Conservation (phyloP, 108 stramenopile genomes). For the Skeletonema menzelii region DNA sequence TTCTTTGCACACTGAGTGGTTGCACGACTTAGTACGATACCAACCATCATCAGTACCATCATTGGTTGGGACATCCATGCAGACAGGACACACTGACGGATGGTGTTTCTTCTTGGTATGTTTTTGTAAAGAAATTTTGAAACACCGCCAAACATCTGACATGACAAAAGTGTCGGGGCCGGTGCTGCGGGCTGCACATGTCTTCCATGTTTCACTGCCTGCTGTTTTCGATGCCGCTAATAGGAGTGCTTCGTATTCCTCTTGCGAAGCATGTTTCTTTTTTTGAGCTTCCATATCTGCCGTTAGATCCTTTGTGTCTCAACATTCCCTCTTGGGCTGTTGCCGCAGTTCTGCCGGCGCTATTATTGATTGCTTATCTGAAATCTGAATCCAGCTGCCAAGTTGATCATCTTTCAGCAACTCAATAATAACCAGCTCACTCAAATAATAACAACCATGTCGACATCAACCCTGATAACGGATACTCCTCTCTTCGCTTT, state of each 20-base stretch:
- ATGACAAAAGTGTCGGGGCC: constrained; percentile 39
- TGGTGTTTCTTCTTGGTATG: constrained; percentile 12
- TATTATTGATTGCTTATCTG: no score
- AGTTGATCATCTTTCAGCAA: no score
- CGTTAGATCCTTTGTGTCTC: not conserved
- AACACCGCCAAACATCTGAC: constrained; percentile 20
- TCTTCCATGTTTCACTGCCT: constrained; percentile 23
- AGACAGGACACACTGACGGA: constrained; percentile 36
- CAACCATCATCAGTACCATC: constrained; percentile 33
- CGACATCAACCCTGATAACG: no score
- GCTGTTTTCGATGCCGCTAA: constrained; percentile 38
- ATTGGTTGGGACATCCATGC: constrained; percentile 32
- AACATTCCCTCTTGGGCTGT: no score
- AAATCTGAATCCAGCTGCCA: no score
- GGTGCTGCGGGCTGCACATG: not conserved
- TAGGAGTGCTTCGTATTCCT: constrained; percentile 41
- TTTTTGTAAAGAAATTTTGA: constrained; percentile 27
- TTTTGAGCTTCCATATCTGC: not conserved
- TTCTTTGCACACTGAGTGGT: constrained; percentile 60
- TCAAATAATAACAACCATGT: no score
- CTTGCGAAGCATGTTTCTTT: not conserved
- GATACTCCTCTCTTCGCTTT: no score
- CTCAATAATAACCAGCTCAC: no score
- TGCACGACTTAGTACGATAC: constrained; percentile 62
- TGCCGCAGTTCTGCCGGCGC: no score